Conservation (phyloP, 2,329 filamentous ascomycete genomes). For the Myriosclerotinia duriaeana region DNA sequence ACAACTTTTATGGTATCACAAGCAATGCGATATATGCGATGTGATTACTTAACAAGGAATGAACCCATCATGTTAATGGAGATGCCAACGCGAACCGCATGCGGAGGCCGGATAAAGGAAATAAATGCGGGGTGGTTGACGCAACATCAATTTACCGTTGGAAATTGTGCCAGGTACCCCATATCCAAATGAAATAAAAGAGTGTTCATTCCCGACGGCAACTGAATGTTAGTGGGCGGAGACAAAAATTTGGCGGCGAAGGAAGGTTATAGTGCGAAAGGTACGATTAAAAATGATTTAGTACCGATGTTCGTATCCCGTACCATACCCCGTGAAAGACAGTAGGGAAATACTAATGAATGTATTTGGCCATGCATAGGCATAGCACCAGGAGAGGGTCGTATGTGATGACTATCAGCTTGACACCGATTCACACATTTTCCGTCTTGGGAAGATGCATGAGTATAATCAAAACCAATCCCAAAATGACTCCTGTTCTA, state of each 20-base stretch:
- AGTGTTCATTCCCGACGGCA: too few species aligned
- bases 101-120: neutral
- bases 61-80: neutral
- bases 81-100: neutral
- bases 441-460: too few species aligned
- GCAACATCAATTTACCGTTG: neutral
- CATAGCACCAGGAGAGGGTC: too few species aligned
- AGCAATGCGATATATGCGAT: neutral
- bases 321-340: neutral
- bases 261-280: neutral
- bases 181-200: neutral
- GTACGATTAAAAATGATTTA: neutral
- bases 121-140: conserved; percentile 8
- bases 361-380: too few species aligned
- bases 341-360: neutral
- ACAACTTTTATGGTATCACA: neutral
- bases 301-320: neutral
- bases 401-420: too few species aligned
- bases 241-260: neutral
- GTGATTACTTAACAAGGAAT: conserved; percentile 9
- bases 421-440: too few species aligned
- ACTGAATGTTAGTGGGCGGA: neutral
- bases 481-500: too few species aligned
- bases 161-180: neutral
- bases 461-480: too few species aligned